phyloP scores from a whole-genome alignment of 352 stramenopile genomes.

The Pythium sp. region DNA sequence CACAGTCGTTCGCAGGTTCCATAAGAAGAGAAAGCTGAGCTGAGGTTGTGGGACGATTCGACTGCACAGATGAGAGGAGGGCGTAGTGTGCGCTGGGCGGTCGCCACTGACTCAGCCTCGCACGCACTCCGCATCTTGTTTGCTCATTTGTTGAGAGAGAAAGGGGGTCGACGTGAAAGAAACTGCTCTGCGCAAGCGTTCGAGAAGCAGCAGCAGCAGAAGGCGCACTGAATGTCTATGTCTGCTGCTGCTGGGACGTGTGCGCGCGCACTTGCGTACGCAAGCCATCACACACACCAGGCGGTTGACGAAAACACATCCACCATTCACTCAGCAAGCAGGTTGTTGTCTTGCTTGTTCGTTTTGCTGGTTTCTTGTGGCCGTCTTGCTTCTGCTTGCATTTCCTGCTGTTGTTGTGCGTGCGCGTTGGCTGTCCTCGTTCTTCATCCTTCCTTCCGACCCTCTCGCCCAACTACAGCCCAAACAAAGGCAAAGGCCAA shows the following conservation, averaged over 20 bases:
- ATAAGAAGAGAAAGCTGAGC: too few relatives aligned
- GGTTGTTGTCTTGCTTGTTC: neutral
- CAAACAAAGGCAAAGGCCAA: too few relatives aligned
- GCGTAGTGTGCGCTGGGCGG: neutral
- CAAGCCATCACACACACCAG: neutral
- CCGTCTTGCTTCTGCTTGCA: neutral
- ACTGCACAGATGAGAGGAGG: neutral
- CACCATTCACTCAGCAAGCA: neutral
- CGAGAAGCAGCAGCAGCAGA: neutral
- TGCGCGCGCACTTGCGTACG: neutral
- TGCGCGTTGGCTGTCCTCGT: neutral
- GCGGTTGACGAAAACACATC: neutral
- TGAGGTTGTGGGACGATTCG: slow-evolving; percentile 2
- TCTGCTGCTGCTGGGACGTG: neutral
- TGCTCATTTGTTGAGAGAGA: slow-evolving; percentile 3
- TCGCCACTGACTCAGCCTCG: slow-evolving; percentile 4
- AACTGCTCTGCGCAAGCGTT: neutral
- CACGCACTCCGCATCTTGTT: neutral
- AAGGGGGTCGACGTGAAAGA: slow-evolving; percentile 18
- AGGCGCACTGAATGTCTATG: slow-evolving; percentile 1
- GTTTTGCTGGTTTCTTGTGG: neutral
- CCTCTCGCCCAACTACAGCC: neutral
- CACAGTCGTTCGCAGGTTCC: neutral
- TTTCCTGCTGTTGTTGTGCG: neutral
- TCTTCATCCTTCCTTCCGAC: neutral